Evolutionary conservation across 73 alveolate genomes (phyloP).

Genomic region (Blepharisma japonicum): DNA sequence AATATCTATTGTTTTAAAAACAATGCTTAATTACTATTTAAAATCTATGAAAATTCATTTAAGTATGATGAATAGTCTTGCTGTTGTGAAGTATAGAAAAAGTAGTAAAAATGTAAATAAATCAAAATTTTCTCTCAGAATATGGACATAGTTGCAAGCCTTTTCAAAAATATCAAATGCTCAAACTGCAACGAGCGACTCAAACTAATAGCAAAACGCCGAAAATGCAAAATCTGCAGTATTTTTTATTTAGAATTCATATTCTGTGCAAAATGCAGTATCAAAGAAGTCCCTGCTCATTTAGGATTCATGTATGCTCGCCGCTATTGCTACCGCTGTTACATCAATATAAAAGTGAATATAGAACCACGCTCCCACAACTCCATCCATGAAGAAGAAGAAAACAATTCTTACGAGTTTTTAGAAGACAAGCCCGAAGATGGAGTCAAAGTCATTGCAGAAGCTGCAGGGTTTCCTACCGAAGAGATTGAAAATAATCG

Average conservation of each 20-base stretch:
- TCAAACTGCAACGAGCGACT: not conserved
- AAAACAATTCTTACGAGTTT: too few relatives aligned
- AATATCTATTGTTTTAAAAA: too few relatives aligned
- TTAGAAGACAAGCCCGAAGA: not conserved
- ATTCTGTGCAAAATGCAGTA: constrained; percentile 9
- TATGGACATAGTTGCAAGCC: constrained; percentile 18
- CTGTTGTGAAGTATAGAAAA: too few relatives aligned
- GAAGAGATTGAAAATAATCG: not conserved
- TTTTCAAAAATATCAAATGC: not conserved
- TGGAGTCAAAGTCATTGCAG: not conserved
- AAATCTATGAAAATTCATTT: too few relatives aligned
- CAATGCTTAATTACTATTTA: too few relatives aligned
- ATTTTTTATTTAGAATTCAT: not conserved
- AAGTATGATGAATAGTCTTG: too few relatives aligned
- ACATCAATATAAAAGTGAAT: not conserved
- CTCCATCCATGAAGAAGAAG: too few relatives aligned
- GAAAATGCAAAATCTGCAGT: constrained; percentile 27
- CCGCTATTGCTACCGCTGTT: not conserved
- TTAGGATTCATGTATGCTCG: not conserved
- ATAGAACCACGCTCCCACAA: too few relatives aligned
- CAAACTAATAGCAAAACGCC: not conserved
- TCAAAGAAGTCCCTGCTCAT: constrained; percentile 4
- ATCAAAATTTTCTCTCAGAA: too few relatives aligned
- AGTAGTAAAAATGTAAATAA: too few relatives aligned
- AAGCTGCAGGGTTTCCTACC: not conserved